Percentiles rank a stretch among this genome's conserved stretches.
These are phyloP conservation scores for Oehlia diaphana DNA, from an alignment of 192 early-diverging fungal genomes.

Conservation along the genomic window DNA sequence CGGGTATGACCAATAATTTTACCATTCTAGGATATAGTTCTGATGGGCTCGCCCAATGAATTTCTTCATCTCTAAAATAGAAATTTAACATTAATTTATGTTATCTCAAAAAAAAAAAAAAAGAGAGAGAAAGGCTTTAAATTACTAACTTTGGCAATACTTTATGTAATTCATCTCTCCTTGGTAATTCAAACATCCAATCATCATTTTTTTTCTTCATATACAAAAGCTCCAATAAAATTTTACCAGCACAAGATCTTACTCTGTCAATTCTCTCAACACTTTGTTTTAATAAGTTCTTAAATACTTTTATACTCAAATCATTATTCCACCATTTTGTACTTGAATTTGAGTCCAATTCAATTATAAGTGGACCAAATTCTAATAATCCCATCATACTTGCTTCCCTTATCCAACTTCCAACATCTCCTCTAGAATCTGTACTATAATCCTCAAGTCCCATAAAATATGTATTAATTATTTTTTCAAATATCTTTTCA, in stretches of 20 bases:
- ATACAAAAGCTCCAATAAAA: conserved; percentile 56
- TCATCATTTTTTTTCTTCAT: neutral
- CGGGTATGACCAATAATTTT: conserved; percentile 49
- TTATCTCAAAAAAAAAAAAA: conserved; percentile 24
- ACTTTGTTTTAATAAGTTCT: conserved; percentile 65
- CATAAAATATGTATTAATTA: conserved; percentile 55
- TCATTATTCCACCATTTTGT: conserved; percentile 40
- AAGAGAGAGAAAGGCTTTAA: neutral
- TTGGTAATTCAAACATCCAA: conserved; percentile 27
- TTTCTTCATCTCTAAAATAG: conserved; percentile 32
- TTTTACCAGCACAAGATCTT: conserved; percentile 67
- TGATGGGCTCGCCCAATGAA: conserved; percentile 64
- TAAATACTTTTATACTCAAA: conserved; percentile 44
- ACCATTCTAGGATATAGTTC: conserved; percentile 68
- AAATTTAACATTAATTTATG: neutral
- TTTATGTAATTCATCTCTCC: conserved; percentile 30
- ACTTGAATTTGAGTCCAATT: conserved; percentile 29
- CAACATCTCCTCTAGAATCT: conserved; percentile 94
- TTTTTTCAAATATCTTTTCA: conserved; percentile 37
- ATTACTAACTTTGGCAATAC: conserved; percentile 31
- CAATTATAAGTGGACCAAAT: conserved; percentile 44
- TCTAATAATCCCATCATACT: conserved; percentile 60
- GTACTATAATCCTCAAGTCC: conserved; percentile 83
- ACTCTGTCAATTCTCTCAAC: conserved; percentile 94
- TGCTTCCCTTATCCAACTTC: conserved; percentile 86